Base-by-base conservation (phyloP, 192 early-diverging fungal species). In the Coemansia sp. region DNA sequence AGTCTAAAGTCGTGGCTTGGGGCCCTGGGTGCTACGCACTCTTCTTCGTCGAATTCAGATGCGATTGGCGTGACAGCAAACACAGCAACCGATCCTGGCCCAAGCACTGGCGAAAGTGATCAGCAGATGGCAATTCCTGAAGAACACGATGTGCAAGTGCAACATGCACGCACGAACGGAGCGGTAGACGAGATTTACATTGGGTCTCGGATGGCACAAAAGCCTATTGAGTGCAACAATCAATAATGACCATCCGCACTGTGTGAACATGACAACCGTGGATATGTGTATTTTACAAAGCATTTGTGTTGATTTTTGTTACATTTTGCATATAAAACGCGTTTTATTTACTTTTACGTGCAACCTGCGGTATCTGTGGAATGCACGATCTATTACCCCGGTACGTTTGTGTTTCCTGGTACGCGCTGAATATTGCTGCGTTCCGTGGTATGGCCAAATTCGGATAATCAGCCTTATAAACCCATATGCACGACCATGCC, bases 211-310 rank as follows among this genome's bases (percentile, higher is more conserved):
- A 61, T 54, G 52, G 63, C 62, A 35, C 69, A 72, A 49, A 71
- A 65, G 32, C 69, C 69, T 7, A 69, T 68, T 12, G 75, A 78
- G 39, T 78, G 75, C 62, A 78, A 68, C 54, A 78, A 68, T 62
- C 75, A 78, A 29, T 78, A 52, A 37, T 19, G 26, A 3, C 8
- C 10, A 19, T 19, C 22, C 16, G 20, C 5, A 29, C 32, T 32
- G 11, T 37, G 12, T 19, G 16, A 13, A 9, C 23, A 12, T 22
- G 19, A 19, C 19, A 16, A 13, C n/a, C 9, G 9, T 24, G 16
- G 26, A 24, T 54, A 24, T 23, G 51, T 53, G 23, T 26, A 9
- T 49, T 49, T 19, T 18, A 47, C 14, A 47, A 47, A 47, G 14
- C 13, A 47, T 13, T 6, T n/a, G n/a, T 47, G n/a, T 4, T n/a